Conservation (phyloP, 1,139 yeast genomes). For the Yamadazyma triangularis region DNA sequence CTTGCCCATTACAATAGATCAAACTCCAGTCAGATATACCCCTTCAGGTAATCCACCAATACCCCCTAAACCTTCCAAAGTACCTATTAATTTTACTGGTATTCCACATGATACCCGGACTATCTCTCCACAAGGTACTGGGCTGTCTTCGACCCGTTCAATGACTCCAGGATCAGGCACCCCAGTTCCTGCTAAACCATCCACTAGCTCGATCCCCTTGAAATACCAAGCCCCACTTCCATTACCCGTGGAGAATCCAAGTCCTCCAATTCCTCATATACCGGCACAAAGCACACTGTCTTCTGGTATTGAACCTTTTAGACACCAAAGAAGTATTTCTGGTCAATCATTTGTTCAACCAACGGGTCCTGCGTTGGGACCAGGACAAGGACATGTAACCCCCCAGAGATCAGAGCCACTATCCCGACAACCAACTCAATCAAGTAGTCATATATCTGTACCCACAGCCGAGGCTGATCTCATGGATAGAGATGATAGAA, state of each 20-base stretch:
- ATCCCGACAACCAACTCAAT: neutral
- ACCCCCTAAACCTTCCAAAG: constrained; percentile 21
- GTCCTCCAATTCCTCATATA: constrained; percentile 1
- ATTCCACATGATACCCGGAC: neutral
- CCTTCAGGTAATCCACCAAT: constrained; percentile 4
- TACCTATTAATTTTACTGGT: constrained; percentile 7
- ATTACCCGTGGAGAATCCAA: constrained; percentile 16
- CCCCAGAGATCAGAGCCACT: neutral
- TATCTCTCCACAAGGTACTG: neutral
- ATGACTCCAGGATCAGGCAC: neutral
- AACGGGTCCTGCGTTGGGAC: too few relatives aligned
- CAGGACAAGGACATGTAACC: neutral
- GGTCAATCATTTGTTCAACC: neutral
- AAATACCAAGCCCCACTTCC: constrained; percentile 34
- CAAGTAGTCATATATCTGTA: neutral
- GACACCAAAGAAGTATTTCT: constrained; percentile 3
- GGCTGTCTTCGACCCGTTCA: constrained; percentile 5
- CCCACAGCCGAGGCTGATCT: constrained; percentile 8
- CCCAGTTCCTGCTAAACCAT: constrained; percentile 5
- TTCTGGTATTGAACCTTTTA: constrained; percentile 26
- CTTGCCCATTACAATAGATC: too few relatives aligned
- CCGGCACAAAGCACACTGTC: constrained; percentile 4
- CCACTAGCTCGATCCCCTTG: constrained; percentile 16
- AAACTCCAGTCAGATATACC: constrained; percentile 4
- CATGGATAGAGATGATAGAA: constrained; percentile 16